phyloP scores from a whole-genome alignment of 1,284 basidiomycete genomes.

The Tilletia indica region DNA sequence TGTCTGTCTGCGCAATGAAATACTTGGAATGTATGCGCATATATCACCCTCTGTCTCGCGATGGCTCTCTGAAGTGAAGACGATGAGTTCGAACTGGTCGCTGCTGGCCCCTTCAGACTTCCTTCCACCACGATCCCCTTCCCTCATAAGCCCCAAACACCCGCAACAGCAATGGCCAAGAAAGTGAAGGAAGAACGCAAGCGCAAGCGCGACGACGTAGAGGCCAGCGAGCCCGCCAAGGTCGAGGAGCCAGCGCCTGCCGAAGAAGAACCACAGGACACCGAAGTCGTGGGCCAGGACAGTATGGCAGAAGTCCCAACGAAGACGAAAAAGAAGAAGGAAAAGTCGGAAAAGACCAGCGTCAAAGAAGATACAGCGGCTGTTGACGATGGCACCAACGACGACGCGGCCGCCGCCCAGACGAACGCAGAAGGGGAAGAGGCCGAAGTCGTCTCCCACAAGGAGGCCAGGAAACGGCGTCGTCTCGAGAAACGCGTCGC shows the following conservation, averaged over 20 bases:
- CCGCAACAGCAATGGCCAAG: not conserved
- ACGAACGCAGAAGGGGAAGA: conserved; percentile 59
- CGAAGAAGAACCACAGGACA: not conserved
- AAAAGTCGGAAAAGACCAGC: conserved; percentile 69
- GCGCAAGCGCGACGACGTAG: conserved; percentile 5
- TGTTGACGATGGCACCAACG: conserved; percentile 69
- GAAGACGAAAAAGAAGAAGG: conserved; percentile 67
- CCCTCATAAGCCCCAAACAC: not conserved
- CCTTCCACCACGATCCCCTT: not conserved
- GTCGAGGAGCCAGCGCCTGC: not conserved
- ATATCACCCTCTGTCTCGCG: not conserved
- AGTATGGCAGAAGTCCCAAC: conserved; percentile 68
- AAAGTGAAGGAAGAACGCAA: conserved; percentile 5
- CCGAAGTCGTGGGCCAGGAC: conserved; percentile 62
- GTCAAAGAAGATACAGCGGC: conserved; percentile 73
- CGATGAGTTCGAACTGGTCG: not conserved
- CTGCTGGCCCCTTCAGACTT: not conserved
- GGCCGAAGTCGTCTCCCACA: conserved; percentile 43
- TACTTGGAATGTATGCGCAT: not conserved
- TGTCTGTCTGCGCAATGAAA: not conserved
- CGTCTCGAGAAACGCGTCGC: conserved; percentile 32
- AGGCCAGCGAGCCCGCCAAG: not conserved
- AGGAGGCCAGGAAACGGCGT: conserved; percentile 47
- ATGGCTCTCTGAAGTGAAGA: not conserved
- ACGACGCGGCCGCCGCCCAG: conserved; percentile 70